Conservation (phyloP, 1,284 basidiomycete species). For the Taiwanofungus camphoratus region DNA sequence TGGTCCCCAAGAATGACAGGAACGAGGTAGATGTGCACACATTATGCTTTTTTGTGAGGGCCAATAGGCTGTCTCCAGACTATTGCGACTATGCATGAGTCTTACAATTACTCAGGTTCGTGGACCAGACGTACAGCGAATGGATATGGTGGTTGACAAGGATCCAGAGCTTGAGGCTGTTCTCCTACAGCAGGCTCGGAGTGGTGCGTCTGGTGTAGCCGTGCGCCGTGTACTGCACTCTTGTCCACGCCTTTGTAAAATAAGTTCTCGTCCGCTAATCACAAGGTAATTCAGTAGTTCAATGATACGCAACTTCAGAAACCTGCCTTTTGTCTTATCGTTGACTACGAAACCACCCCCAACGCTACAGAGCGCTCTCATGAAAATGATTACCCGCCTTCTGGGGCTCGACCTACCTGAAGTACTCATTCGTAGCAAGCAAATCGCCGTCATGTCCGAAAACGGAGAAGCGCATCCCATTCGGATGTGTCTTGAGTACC, state of each 20-base stretch:
- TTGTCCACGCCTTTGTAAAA: slow-evolving; percentile 97
- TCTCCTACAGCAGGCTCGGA: slow-evolving; percentile 30
- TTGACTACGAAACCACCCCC: slow-evolving; percentile 92
- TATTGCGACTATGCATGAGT: slow-evolving; percentile 19
- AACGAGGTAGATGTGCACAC: slow-evolving; percentile 37
- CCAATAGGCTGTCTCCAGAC: slow-evolving; percentile 73
- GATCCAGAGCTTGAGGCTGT: slow-evolving; percentile 24
- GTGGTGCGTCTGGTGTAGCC: slow-evolving; percentile 65
- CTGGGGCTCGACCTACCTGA: slow-evolving; percentile 40
- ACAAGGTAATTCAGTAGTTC: not conserved
- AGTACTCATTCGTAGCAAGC: slow-evolving; percentile 94
- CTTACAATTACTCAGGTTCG: not conserved
- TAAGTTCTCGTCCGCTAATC: slow-evolving; percentile 82
- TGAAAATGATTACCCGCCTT: slow-evolving; percentile 4
- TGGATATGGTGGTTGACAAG: slow-evolving; percentile 68
- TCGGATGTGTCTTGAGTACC: slow-evolving; percentile 77
- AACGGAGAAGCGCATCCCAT: slow-evolving; percentile 89
- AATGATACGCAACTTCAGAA: not conserved
- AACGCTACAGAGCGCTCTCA: slow-evolving; percentile 42
- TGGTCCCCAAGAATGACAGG: not conserved
- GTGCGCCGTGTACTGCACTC: slow-evolving; percentile 67
- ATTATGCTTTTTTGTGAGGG: slow-evolving; percentile 79
- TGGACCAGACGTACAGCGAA: slow-evolving; percentile 40
- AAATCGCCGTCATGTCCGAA: slow-evolving; percentile 80
- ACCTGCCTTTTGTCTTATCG: slow-evolving; percentile 74